phyloP scores from a whole-genome alignment of 2,329 filamentous ascomycete genomes.

The Beauveria asiatica region DNA sequence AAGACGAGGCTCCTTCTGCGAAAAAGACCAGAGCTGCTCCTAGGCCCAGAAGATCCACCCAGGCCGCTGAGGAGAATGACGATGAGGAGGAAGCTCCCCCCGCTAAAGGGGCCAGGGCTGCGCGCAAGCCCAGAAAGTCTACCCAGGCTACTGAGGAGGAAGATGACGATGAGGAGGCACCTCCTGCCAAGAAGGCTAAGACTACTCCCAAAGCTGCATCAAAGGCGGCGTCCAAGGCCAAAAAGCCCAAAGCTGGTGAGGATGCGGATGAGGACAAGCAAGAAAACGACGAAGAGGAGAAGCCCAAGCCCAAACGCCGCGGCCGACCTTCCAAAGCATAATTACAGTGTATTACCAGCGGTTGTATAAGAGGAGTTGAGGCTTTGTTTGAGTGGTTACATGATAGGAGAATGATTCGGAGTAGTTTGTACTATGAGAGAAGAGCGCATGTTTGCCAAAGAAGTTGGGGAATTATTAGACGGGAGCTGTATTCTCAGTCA shows the following conservation, averaged over 20 bases:
- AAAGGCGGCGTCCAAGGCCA: conserved; percentile 8
- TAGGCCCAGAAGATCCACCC: neutral
- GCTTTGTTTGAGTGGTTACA: neutral
- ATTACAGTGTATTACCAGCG: neutral
- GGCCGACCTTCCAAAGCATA: conserved; percentile 21
- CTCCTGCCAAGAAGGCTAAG: conserved; percentile 12
- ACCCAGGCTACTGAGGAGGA: neutral
- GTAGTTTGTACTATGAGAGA: neutral
- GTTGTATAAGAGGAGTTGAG: neutral
- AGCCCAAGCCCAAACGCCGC: conserved; percentile 25
- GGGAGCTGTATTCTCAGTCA: neutral
- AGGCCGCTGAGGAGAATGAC: neutral
- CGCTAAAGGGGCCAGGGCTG: conserved; percentile 12
- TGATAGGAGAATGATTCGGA: neutral
- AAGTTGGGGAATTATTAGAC: neutral
- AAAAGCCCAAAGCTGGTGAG: conserved; percentile 15
- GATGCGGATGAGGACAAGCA: conserved; percentile 16
- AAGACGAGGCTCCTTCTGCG: conserved; percentile 10
- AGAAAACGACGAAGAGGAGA: conserved; percentile 18
- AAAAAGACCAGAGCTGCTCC: conserved; percentile 12
- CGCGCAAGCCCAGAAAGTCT: neutral
- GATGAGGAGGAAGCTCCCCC: conserved; percentile 15
- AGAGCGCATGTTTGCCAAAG: neutral
- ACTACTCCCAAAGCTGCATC: neutral
- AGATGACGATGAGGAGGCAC: conserved; percentile 16